Evolutionary conservation across 2,329 filamentous ascomycete genomes (phyloP), one percentile per base, ranked within the genome.

Genomic region (Corynespora cassiicola): DNA sequence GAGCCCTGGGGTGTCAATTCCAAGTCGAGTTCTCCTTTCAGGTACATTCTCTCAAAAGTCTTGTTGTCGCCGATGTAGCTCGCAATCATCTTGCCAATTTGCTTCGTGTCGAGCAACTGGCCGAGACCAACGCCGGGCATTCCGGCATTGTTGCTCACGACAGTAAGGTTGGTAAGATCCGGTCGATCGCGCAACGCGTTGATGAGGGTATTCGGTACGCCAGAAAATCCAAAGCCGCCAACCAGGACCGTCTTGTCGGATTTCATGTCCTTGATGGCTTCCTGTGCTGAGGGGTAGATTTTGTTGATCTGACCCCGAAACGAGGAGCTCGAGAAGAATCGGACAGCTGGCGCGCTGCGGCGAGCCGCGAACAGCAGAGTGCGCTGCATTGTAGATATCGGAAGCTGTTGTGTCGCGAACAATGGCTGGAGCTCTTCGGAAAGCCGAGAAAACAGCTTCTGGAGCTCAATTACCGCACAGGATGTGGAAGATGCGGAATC

Each of bases 51-150:
- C 70, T 91, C 87, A 28, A 91, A 75, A 4, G 76, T 77, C 67
- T 90, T 91, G 68, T 91, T 92, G 47, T 85, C 83, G 7, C 88
- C 88, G 8, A 92, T 78, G 48, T 87, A 91, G 5, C 85, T 88
- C 15, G 88, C 75, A 44, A 90, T 83, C 63, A 91, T 80, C 41
- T 86, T 82, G 45, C 81, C 76, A 24, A 92, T 75, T 56, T 90
- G 87, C 9, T 86, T 86, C 0, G 82, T 80, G 37, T 82, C 78
- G 1, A 86, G 80, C 19, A 91, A 76, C 7, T 82, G 78, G 1
- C 86, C 82, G 11, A 92, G 72, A 1, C 88, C 88, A 4, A 84
- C 81, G 18, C 83, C 81, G 24, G 86, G 82, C 19, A 83, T 76
- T 17, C 88, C 88, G 6, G 87, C 87, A 61, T 92, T 92, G 63